Conservation (phyloP, 163 green algal genomes). For the Chlamydomonas reinhardtii region DNA sequence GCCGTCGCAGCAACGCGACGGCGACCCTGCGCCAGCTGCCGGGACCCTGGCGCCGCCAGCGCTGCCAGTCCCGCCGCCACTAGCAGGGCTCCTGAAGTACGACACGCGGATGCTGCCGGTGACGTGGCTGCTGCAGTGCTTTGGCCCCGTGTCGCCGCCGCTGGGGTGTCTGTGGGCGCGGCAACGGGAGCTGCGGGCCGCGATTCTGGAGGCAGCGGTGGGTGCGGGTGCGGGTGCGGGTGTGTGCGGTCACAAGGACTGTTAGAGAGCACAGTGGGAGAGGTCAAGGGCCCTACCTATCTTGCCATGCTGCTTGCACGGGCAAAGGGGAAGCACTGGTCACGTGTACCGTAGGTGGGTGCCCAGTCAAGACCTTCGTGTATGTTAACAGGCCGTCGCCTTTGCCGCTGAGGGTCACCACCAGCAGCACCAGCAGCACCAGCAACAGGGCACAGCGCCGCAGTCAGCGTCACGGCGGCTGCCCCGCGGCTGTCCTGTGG, state of each 20-base stretch:
- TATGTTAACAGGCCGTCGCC: neutral
- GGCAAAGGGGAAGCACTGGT: no score
- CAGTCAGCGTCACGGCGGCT: no score
- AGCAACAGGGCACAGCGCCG: neutral
- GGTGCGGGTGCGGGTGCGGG: neutral
- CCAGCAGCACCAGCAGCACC: neutral
- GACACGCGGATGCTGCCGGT: conserved; percentile 2
- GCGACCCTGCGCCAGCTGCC: no score
- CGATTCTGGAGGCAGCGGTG: neutral
- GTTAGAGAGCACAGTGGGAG: no score
- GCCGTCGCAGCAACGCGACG: no score
- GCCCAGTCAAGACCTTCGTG: no score
- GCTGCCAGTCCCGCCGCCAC: no score
- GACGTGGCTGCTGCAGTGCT: conserved; percentile 29
- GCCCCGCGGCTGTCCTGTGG: neutral
- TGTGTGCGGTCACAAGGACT: no score
- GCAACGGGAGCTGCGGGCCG: neutral
- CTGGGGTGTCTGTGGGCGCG: conserved; percentile 19
- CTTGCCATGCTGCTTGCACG: no score
- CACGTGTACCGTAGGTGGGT: no score
- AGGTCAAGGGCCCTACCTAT: no score
- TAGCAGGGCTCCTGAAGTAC: neutral
- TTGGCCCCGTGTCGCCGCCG: conserved; percentile 3
- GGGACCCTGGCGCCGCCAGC: no score
- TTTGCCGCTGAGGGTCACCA: neutral